Percentiles rank a stretch among this genome's conserved stretches.
Evolutionary conservation across 163 green algal genomes (phyloP).

Genomic region (Trebouxiophyceae sp.): DNA sequence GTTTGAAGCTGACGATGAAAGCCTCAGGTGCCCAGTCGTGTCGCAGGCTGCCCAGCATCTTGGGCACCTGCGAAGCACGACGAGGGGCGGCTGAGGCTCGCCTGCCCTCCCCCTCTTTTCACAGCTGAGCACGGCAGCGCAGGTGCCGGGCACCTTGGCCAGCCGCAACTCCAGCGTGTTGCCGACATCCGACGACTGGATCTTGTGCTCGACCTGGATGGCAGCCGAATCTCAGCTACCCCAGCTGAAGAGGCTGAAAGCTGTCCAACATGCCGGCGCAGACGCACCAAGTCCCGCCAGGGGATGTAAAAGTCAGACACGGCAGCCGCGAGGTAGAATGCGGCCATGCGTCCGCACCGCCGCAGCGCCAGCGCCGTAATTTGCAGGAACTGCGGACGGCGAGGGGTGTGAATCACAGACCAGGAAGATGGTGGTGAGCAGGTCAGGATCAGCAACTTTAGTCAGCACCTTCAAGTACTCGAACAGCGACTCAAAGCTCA

Average conservation of each 20-base stretch:
- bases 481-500: slow-evolving; percentile 91
- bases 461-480: slow-evolving; percentile 90
- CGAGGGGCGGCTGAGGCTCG: too few species aligned
- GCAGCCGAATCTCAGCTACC: too few species aligned
- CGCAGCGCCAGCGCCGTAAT: slow-evolving; percentile 5
- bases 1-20: slow-evolving; percentile 94
- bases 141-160: slow-evolving; percentile 39
- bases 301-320: slow-evolving; percentile 98
- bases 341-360: slow-evolving; percentile 19
- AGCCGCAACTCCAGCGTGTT: slow-evolving; percentile 55
- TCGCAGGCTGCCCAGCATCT: slow-evolving; percentile 84
- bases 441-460: too few species aligned
- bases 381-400: slow-evolving; percentile 18
- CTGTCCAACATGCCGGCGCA: too few species aligned
- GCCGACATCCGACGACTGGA: slow-evolving; percentile 73
- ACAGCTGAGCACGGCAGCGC: too few species aligned
- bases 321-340: slow-evolving; percentile 93
- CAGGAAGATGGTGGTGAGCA: too few species aligned
- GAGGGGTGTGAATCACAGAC: too few species aligned
- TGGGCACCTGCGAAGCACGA: slow-evolving; percentile 89
- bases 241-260: too few species aligned
- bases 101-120: too few species aligned
- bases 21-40: slow-evolving; percentile 71
- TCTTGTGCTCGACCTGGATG: slow-evolving; percentile 92
- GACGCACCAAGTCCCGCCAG: slow-evolving; percentile 82